Base-by-base conservation (phyloP, 495 filamentous ascomycete species). In the Penicillium daleae region DNA sequence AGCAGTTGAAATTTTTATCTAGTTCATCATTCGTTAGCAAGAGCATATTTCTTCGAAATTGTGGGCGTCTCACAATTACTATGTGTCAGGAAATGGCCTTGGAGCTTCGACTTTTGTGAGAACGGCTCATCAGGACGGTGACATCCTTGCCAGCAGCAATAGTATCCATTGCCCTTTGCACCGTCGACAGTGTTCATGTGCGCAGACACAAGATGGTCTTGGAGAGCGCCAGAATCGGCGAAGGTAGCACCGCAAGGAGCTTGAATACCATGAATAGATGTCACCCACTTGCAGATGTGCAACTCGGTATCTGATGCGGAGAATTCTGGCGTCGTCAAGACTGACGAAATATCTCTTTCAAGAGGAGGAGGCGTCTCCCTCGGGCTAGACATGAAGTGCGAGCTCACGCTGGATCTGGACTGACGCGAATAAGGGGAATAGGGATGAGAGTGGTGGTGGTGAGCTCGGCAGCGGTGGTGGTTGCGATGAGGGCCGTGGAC, bases 101-200 rank as follows among this genome's bases (percentile, higher is more conserved):
- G 79, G n/a, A 82, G 72, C 51, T 82, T 82, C 1, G 79, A 82
- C 60, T 82, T 82, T 54, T 82, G 79, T 44, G 79, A 82, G 49
- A 82, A 82, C 3, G 79, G 78, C 56, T 82, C 78, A 40, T 78
- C 67, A 3, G 79, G 79, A 0, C 79, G 79, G 56, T 77, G 73
- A 32, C 79, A 82, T 10, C 78, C 79, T 54, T 76, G 71, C 79
- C 79, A 82, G 63, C 78, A 74, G 55, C 79, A 82, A 55, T 82
- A 82, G 63, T 82, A 82, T n/a, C 79, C 79, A 19, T 71, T 74
- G 1, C 79, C 78, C 63, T 75, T 80, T n/a, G 74, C 72, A 2
- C 79, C 79, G 29, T 78, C 69, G 24, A 82, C 62, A 2, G 78
- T 74, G 13, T 66, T 69, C 75, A 79, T 79, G 39, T 82, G 79